Evolutionary conservation across 1,284 basidiomycete genomes (phyloP), one percentile per base, ranked within the genome.

Genomic region (Veloboletus limbatus): DNA sequence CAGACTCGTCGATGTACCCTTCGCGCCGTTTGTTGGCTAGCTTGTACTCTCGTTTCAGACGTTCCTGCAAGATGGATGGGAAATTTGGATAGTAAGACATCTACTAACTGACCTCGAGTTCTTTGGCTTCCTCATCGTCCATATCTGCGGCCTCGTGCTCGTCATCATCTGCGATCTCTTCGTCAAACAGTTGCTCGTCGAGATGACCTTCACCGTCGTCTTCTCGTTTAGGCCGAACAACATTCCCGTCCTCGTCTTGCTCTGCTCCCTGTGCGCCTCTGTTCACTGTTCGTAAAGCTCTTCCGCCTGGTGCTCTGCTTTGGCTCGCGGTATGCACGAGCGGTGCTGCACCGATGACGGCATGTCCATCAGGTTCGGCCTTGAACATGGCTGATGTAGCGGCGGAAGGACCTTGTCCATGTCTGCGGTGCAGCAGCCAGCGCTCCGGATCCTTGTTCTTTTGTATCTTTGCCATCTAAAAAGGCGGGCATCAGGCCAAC

Each of bases 101-200:
- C 21, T 22, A 16, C 14, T 17, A 33, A 65, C 72, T 24, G 45
- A 86, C 90, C 76, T 92, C 89, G n/a, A 86, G 72, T 63, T 93
- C 89, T 62, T 88, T 92, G 30, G 83, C 78, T 60, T 92, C 88
- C 47, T 92, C 88, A 50, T 93, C 92, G 39, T 92, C 82, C 44
- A 73, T 71, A 24, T 82, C 81, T 47, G 88, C 85, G 17, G 76
- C 72, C 34, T 82, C 76, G 61, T 81, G 82, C 61, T 93, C 91
- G 42, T 94, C 91, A 54, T 94, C 91, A 56, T 93, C 92, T 17
- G 85, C 85, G 59, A 92, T 87, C 16, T 88, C 85, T 57, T 88
- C 88, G 57, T 93, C 90, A 58, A 81, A 93, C 20, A 85, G 77
- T 48, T 88, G 76, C 61, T 94, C 91, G 57, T 92, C 91, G 49